phyloP scores from a whole-genome alignment of 2,329 filamentous ascomycete genomes.

The Xylariaceae sp. region DNA sequence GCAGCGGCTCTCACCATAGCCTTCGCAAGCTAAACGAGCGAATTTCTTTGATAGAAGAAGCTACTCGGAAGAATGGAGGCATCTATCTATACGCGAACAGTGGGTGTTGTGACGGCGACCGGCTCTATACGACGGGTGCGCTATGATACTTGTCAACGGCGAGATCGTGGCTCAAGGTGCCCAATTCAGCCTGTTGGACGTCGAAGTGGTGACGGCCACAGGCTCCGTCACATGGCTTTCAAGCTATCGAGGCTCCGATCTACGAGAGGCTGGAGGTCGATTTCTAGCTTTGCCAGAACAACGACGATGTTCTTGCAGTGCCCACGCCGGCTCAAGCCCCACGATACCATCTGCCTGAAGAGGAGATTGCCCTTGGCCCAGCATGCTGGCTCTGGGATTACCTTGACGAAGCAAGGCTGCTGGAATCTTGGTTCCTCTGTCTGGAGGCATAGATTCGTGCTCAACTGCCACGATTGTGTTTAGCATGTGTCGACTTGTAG shows the following conservation, averaged over 20 bases:
- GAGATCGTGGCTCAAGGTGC: constrained; percentile 3
- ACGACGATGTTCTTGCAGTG: not conserved
- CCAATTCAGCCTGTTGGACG: constrained; percentile 6
- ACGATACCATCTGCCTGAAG: not conserved
- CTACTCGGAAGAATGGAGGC: constrained; percentile 47
- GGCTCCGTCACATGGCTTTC: not conserved
- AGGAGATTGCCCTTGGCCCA: constrained; percentile 4
- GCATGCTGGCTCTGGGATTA: constrained; percentile 6
- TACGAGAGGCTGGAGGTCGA: not conserved
- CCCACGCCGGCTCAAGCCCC: not conserved
- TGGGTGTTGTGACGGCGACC: not conserved
- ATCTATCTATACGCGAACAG: constrained; percentile 55
- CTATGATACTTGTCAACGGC: constrained; percentile 7
- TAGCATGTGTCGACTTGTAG: constrained; percentile 4
- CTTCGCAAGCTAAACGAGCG: constrained; percentile 60
- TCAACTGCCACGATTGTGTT: not conserved
- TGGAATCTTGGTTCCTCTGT: constrained; percentile 2
- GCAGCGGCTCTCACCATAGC: constrained; percentile 60
- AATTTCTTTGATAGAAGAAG: constrained; percentile 62
- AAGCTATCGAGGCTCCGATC: constrained; percentile 1
- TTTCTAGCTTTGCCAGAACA: not conserved
- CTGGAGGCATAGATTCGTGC: constrained; percentile 4
- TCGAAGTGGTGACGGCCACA: constrained; percentile 6
- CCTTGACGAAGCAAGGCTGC: not conserved
- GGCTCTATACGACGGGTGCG: constrained; percentile 4